These are phyloP conservation scores for Epipyxis sp. DNA, from an alignment of 108 stramenopile genomes.

Conservation along the genomic window DNA sequence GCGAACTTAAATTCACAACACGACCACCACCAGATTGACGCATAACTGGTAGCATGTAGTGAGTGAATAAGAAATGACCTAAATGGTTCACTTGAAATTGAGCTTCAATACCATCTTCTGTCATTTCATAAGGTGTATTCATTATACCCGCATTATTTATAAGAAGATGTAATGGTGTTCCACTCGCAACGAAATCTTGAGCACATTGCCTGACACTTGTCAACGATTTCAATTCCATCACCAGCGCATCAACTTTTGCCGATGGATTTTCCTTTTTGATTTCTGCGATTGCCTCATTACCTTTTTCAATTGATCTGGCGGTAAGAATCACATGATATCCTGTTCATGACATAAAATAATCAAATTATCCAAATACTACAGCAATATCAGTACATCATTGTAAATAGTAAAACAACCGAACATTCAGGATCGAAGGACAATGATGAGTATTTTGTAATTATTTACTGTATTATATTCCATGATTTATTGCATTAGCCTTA, in stretches of 20 bases:
- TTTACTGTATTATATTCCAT: too few relatives aligned
- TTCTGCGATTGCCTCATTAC: neutral
- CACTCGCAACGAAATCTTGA: neutral
- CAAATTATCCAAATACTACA: too few relatives aligned
- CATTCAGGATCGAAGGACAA: too few relatives aligned
- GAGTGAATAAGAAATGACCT: neutral
- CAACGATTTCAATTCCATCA: neutral
- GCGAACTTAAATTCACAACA: neutral
- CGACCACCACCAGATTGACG: neutral
- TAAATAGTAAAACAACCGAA: too few relatives aligned
- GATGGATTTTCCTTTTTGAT: neutral
- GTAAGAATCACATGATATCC: neutral
- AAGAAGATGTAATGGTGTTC: neutral
- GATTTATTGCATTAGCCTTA: too few relatives aligned
- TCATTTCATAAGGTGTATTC: neutral
- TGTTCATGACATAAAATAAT: too few relatives aligned
- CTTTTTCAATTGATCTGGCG: neutral
- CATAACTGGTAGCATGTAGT: neutral
- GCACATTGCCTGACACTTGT: neutral
- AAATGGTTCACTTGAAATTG: slow-evolving; percentile 21
- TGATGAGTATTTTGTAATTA: too few relatives aligned
- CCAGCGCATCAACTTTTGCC: neutral
- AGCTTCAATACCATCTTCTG: neutral
- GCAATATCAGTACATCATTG: too few relatives aligned
- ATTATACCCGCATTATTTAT: slow-evolving; percentile 20